Conservation (phyloP, 345 rosid species). For the Aquilaria malaccensis region DNA sequence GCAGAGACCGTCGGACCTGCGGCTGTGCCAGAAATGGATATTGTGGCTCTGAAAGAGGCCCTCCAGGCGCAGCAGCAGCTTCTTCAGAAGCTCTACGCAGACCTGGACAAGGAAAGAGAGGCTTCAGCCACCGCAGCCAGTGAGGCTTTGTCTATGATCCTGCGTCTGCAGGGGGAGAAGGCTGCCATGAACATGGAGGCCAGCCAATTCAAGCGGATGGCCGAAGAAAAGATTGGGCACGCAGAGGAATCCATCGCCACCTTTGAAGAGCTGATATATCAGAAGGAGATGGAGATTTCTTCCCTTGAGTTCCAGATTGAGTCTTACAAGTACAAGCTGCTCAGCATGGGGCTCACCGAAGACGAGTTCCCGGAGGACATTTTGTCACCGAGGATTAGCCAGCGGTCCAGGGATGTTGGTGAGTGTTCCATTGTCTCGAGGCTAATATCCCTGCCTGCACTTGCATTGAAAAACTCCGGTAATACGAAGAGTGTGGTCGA, state of each 20-base stretch:
- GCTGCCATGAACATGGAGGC: conserved; percentile 80
- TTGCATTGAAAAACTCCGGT: not conserved
- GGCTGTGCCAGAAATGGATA: conserved; percentile 13
- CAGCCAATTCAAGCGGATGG: conserved; percentile 76
- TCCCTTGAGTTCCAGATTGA: conserved; percentile 81
- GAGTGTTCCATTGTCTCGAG: conserved; percentile 16
- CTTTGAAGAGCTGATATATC: conserved; percentile 67
- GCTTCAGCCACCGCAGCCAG: conserved; percentile 69
- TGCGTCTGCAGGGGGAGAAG: conserved; percentile 82
- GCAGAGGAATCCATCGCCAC: conserved; percentile 67
- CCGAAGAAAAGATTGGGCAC: conserved; percentile 74
- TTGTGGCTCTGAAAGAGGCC: conserved; percentile 41
- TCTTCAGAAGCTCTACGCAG: conserved; percentile 55
- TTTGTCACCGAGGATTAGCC: conserved; percentile 25
- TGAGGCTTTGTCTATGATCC: conserved; percentile 85
- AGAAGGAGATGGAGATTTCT: conserved; percentile 85
- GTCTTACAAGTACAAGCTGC: conserved; percentile 60
- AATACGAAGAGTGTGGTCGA: not conserved
- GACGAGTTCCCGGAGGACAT: conserved; percentile 39
- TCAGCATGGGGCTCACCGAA: conserved; percentile 61
- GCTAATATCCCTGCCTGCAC: conserved; percentile 33
- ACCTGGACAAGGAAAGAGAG: conserved; percentile 89
- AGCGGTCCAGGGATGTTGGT: conserved; percentile 12
- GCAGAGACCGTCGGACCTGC: conserved; percentile 13
- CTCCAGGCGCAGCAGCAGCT: conserved; percentile 69